Conservation (phyloP, 148 eudicot species). For the Fagopyrum homotropicum region DNA sequence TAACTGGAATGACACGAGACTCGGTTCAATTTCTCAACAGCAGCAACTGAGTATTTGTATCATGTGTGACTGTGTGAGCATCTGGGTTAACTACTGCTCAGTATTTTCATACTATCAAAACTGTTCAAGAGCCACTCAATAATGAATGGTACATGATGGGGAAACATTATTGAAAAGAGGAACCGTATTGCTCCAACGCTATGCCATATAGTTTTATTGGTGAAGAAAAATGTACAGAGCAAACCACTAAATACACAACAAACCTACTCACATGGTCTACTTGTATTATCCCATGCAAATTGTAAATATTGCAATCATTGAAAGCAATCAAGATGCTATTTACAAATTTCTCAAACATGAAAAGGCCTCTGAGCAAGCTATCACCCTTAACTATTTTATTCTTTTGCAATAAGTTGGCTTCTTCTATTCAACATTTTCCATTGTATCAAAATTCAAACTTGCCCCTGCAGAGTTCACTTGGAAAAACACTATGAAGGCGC, state of each 20-base stretch:
- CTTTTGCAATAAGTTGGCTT: not conserved
- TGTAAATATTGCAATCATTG: not conserved
- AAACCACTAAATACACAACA: not conserved
- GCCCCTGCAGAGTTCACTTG: constrained; percentile 6
- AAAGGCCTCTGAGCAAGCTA: not conserved
- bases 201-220: constrained; percentile 3
- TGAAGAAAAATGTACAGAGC: not conserved
- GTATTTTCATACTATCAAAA: not conserved
- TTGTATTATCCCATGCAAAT: not conserved
- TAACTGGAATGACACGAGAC: too few species aligned
- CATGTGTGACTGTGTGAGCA: not conserved
- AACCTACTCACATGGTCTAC: not conserved
- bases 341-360: not conserved
- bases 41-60: not conserved
- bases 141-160: not conserved
- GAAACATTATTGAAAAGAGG: not conserved
- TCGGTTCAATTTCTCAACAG: too few species aligned
- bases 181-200: not conserved
- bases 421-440: not conserved
- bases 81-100: not conserved
- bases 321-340: not conserved
- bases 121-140: not conserved
- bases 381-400: not conserved
- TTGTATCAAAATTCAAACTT: not conserved
- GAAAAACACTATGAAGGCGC: constrained; percentile 3